A percentile compares a stretch with the other conserved stretches of the same genome.
Conservation (phyloP, 371 early-diverging fungal species). For the Choanephora cucurbitarum region DNA sequence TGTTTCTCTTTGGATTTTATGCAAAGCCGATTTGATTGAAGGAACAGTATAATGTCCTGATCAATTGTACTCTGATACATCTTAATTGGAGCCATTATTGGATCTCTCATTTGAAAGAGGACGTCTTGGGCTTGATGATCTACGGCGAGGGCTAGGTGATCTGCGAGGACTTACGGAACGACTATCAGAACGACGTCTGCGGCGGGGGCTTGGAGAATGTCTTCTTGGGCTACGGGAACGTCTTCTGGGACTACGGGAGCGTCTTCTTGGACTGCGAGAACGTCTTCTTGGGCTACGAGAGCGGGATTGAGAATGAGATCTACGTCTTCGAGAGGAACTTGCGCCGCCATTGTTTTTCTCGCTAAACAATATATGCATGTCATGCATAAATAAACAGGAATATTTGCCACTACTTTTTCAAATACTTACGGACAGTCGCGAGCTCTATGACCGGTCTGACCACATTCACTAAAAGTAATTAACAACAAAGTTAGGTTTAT, state of each 20-base stretch:
- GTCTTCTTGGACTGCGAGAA: slow-evolving; percentile 20
- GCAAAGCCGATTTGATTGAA: slow-evolving; percentile 4
- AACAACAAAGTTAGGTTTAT: background rate
- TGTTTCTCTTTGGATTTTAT: background rate
- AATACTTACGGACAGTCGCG: slow-evolving; percentile 44
- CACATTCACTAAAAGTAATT: slow-evolving; percentile 34
- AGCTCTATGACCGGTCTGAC: slow-evolving; percentile 41
- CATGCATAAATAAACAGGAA: background rate
- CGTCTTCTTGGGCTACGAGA: slow-evolving; percentile 24
- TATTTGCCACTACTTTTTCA: too few species aligned
- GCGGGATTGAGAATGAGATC: slow-evolving; percentile 26
- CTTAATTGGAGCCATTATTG: slow-evolving; percentile 7
- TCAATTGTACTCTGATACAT: slow-evolving; percentile 1
- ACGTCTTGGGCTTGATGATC: slow-evolving; percentile 11
- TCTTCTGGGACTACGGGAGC: slow-evolving; percentile 17
- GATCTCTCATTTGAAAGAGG: background rate
- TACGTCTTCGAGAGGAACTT: slow-evolving; percentile 20
- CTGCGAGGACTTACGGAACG: slow-evolving; percentile 16
- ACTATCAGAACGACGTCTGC: slow-evolving; percentile 18
- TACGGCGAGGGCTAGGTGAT: slow-evolving; percentile 15
- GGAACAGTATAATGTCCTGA: too few species aligned
- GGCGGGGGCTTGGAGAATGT: slow-evolving; percentile 25
- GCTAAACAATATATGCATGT: background rate
- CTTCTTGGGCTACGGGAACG: slow-evolving; percentile 33
- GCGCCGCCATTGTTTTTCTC: slow-evolving; percentile 6